A percentile compares a stretch with the other conserved stretches of the same genome.
These are phyloP conservation scores for Penicillium corylophilum DNA, from an alignment of 2,329 filamentous ascomycete species.

Conservation along the genomic window DNA sequence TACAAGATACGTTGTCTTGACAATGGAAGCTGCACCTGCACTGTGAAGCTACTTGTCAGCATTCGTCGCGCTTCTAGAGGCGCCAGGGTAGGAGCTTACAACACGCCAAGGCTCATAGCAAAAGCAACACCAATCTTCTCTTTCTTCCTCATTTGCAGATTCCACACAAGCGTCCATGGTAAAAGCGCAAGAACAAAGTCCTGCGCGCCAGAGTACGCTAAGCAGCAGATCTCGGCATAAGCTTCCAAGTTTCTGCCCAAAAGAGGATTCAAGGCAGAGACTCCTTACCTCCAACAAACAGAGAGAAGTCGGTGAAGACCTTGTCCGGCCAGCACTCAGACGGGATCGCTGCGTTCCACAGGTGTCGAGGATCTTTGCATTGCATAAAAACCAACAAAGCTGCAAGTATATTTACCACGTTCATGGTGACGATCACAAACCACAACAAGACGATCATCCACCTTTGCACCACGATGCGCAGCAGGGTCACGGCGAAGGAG, in stretches of 20 bases:
- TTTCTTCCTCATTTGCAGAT: constrained; percentile 37
- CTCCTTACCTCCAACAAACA: constrained; percentile 22
- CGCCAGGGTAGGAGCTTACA: constrained; percentile 15
- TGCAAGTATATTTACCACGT: constrained; percentile 20
- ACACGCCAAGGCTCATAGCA: constrained; percentile 40
- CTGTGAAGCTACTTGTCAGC: constrained; percentile 1
- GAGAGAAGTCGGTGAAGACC: constrained; percentile 22
- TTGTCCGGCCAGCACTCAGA: constrained; percentile 21
- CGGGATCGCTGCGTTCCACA: constrained; percentile 21
- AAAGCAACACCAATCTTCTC: constrained; percentile 40
- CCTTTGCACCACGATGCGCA: constrained; percentile 35
- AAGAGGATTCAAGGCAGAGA: not conserved
- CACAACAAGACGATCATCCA: constrained; percentile 40
- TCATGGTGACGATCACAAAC: constrained; percentile 31
- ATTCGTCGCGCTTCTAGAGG: not conserved
- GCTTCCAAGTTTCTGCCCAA: too few relatives aligned
- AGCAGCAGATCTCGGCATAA: not conserved
- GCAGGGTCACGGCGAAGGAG: constrained; percentile 42
- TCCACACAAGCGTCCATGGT: constrained; percentile 39
- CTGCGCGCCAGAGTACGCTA: constrained; percentile 24
- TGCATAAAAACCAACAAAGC: constrained; percentile 22
- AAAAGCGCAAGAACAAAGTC: constrained; percentile 40
- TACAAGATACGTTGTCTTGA: constrained; percentile 22
- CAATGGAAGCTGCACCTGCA: constrained; percentile 22
- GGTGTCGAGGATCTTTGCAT: constrained; percentile 22